Conservation (phyloP, 1,284 basidiomycete species). For the Gomphus sp. region DNA sequence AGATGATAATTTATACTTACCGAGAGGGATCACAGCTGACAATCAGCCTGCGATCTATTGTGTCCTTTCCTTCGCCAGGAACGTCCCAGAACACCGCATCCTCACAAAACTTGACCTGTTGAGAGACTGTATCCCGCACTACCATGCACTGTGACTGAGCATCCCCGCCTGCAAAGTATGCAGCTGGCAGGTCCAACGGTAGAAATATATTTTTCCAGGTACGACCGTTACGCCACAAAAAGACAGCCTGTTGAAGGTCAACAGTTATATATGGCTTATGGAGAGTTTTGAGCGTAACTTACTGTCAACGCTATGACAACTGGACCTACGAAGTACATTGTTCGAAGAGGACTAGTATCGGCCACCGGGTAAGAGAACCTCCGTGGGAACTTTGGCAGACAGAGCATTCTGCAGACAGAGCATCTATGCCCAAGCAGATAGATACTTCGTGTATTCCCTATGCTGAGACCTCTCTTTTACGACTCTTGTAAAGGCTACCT, state of each 20-base stretch:
- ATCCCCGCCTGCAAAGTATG: conserved; percentile 39
- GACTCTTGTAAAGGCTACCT: too few species aligned
- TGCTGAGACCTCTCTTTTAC: too few species aligned
- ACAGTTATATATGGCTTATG: background rate
- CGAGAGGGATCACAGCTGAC: conserved; percentile 41
- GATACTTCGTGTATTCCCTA: too few species aligned
- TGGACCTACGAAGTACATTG: background rate
- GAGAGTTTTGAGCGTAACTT: background rate
- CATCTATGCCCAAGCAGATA: too few species aligned
- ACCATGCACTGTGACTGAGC: conserved; percentile 34
- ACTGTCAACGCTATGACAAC: background rate
- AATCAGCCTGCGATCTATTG: conserved; percentile 32
- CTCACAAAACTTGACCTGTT: conserved; percentile 38
- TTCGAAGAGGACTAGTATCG: background rate
- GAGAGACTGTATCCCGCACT: conserved; percentile 23
- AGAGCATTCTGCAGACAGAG: too few species aligned
- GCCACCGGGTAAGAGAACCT: too few species aligned
- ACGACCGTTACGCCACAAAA: conserved; percentile 34
- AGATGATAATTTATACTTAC: background rate
- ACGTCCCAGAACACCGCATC: conserved; percentile 55
- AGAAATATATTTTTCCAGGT: conserved; percentile 32
- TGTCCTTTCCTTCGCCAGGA: conserved; percentile 17
- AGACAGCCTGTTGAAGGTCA: conserved; percentile 22
- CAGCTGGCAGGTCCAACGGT: conserved; percentile 32
- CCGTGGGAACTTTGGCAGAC: too few species aligned